A percentile compares a stretch with the other conserved stretches of the same genome.
Evolutionary conservation across 1,284 basidiomycete species (phyloP).

Genomic region (Ganoderma sinense): DNA sequence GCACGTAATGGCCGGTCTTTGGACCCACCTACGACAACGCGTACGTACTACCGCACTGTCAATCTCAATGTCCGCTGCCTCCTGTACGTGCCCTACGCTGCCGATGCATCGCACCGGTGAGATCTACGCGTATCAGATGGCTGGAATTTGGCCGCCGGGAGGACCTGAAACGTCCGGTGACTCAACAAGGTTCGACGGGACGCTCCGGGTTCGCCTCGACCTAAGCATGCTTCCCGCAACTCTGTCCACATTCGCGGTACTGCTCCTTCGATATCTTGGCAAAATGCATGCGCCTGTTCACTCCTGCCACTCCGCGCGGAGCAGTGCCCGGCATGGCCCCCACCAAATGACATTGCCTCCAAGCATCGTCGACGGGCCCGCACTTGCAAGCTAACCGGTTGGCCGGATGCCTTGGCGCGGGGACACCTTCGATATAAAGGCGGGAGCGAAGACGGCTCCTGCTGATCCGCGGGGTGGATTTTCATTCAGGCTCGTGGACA

Average conservation of each 20-base stretch:
- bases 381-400: too few relatives aligned
- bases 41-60: too few relatives aligned
- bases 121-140: background rate
- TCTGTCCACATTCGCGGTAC: background rate
- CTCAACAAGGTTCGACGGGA: background rate
- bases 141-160: background rate
- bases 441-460: too few relatives aligned
- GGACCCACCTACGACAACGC: too few relatives aligned
- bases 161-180: background rate
- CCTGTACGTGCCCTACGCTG: too few relatives aligned
- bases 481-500: constrained; percentile 2
- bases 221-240: too few relatives aligned
- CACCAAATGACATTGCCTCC: background rate
- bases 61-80: too few relatives aligned
- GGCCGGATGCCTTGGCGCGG: too few relatives aligned
- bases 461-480: too few relatives aligned
- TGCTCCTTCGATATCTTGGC: background rate
- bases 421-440: background rate
- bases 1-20: too few relatives aligned
- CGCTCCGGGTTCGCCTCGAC: background rate
- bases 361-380: background rate
- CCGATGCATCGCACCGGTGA: too few relatives aligned
- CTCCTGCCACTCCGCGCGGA: background rate
- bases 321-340: background rate
- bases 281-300: background rate